Conservation (phyloP, 2,329 filamentous ascomycete species). For the Madurella fahalii region DNA sequence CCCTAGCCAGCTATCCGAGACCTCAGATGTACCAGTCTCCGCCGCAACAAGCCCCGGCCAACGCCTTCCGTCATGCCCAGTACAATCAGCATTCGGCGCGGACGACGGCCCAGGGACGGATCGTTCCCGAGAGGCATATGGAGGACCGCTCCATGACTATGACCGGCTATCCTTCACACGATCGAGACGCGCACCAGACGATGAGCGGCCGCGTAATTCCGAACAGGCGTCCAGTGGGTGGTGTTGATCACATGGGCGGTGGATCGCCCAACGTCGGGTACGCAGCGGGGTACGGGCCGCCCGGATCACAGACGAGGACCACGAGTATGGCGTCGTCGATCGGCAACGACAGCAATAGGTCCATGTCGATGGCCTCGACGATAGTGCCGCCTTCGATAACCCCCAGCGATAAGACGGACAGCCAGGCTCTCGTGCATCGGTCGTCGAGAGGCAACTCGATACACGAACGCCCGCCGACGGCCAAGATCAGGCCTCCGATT, state of each 20-base stretch:
- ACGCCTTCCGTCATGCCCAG: slow-evolving; percentile 72
- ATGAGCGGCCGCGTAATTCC: slow-evolving; percentile 92
- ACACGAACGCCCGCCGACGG: slow-evolving; percentile 54
- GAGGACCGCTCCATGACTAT: slow-evolving; percentile 96
- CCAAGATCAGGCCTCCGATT: slow-evolving; percentile 68
- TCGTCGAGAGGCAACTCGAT: slow-evolving; percentile 55
- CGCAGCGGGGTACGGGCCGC: slow-evolving; percentile 39
- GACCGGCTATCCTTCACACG: slow-evolving; percentile 68
- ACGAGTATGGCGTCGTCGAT: slow-evolving; percentile 58
- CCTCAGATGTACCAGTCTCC: slow-evolving; percentile 68
- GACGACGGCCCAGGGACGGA: slow-evolving; percentile 85
- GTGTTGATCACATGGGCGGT: slow-evolving; percentile 17
- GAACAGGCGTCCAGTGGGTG: slow-evolving; percentile 54
- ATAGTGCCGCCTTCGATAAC: slow-evolving; percentile 63
- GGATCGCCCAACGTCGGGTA: slow-evolving; percentile 34
- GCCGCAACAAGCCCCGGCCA: slow-evolving; percentile 58
- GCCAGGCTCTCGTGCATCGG: slow-evolving; percentile 45
- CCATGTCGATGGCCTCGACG: slow-evolving; percentile 92
- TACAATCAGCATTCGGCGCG: slow-evolving; percentile 64
- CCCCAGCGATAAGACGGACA: slow-evolving; percentile 47
- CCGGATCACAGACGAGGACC: slow-evolving; percentile 54
- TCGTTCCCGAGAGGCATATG: slow-evolving; percentile 78
- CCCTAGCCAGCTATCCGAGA: slow-evolving; percentile 72
- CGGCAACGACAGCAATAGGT: slow-evolving; percentile 51
- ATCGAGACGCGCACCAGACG: slow-evolving; percentile 79